These are phyloP conservation scores for Selaginella moellendorffii DNA, from an alignment of 75 land plant genomes.

Conservation along the genomic window DNA sequence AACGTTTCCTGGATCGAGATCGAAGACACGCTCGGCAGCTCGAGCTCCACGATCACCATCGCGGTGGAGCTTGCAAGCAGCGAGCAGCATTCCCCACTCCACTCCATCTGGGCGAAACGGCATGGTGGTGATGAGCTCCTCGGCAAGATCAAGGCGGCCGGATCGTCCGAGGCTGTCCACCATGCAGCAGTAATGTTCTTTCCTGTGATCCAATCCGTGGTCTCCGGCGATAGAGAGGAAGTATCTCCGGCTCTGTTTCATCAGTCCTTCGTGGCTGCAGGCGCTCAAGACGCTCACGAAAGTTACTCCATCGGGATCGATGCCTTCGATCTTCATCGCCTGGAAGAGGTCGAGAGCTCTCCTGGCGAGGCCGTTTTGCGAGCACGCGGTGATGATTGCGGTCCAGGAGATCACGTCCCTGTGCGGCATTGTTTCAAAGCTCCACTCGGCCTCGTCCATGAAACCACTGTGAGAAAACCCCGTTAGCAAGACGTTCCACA, in stretches of 20 bases:
- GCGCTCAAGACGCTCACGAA: too few relatives aligned
- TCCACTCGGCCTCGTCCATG: too few relatives aligned
- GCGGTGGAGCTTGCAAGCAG: conserved; percentile 41
- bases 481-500: too few relatives aligned
- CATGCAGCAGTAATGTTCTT: conserved; percentile 45
- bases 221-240: conserved; percentile 27
- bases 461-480: too few relatives aligned
- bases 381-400: conserved; percentile 43
- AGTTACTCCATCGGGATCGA: too few relatives aligned
- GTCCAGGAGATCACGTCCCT: conserved; percentile 37
- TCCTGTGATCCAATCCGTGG: conserved; percentile 25
- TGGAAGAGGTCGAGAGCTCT: conserved; percentile 44
- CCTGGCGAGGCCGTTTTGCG: conserved; percentile 34
- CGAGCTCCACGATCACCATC: conserved; percentile 28
- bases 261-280: too few relatives aligned
- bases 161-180: conserved; percentile 43
- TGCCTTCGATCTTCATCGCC: conserved; percentile 30
- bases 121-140: too few relatives aligned
- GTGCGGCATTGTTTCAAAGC: conserved; percentile 40
- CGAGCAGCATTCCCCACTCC: conserved; percentile 34
- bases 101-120: conserved; percentile 31
- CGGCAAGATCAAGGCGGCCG: conserved; percentile 38
- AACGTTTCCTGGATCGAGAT: conserved; percentile 43
- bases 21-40: conserved; percentile 28
- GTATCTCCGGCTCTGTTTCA: conserved; percentile 30